A percentile compares a stretch with the other conserved stretches of the same genome.
Evolutionary conservation across 2,329 filamentous ascomycete species (phyloP).

Genomic region (Penicillium nordicum): DNA sequence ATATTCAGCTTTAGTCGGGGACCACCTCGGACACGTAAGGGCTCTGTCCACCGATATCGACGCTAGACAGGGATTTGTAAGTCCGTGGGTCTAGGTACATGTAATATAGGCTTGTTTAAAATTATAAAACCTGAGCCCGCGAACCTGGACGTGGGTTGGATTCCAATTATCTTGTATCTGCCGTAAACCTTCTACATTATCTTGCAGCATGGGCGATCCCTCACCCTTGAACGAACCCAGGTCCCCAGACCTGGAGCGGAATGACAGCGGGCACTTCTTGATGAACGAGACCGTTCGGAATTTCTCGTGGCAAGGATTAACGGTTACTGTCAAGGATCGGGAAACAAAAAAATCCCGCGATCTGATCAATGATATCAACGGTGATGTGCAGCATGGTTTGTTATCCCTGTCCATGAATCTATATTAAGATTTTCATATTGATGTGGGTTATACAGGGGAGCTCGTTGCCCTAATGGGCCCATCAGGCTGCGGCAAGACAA

Average conservation of each 20-base stretch:
- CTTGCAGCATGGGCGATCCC: slow-evolving; percentile 4
- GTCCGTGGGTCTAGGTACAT: neutral
- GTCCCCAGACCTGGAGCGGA: slow-evolving; percentile 29
- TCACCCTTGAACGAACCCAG: neutral
- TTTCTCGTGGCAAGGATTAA: slow-evolving; percentile 65
- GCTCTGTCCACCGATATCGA: neutral
- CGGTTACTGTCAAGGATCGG: slow-evolving; percentile 69
- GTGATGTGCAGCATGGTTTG: slow-evolving; percentile 60
- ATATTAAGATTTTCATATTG: neutral
- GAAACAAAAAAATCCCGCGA: slow-evolving; percentile 60
- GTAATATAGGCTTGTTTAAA: neutral
- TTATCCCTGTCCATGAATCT: slow-evolving; percentile 3
- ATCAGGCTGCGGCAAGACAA: slow-evolving; percentile 72
- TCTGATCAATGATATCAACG: slow-evolving; percentile 62
- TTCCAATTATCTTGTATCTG: neutral
- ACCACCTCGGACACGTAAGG: slow-evolving; percentile 1
- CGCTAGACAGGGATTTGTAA: neutral
- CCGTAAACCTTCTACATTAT: neutral
- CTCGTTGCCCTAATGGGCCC: slow-evolving; percentile 80
- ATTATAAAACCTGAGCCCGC: slow-evolving; percentile 4
- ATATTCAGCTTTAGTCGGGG: slow-evolving; percentile 5
- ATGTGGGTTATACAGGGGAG: slow-evolving; percentile 52
- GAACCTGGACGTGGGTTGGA: neutral
- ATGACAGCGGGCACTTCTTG: slow-evolving; percentile 30
- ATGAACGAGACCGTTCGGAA: slow-evolving; percentile 61